phyloP scores from a whole-genome alignment of 192 early-diverging fungal genomes.

The Podila clonocystis region DNA sequence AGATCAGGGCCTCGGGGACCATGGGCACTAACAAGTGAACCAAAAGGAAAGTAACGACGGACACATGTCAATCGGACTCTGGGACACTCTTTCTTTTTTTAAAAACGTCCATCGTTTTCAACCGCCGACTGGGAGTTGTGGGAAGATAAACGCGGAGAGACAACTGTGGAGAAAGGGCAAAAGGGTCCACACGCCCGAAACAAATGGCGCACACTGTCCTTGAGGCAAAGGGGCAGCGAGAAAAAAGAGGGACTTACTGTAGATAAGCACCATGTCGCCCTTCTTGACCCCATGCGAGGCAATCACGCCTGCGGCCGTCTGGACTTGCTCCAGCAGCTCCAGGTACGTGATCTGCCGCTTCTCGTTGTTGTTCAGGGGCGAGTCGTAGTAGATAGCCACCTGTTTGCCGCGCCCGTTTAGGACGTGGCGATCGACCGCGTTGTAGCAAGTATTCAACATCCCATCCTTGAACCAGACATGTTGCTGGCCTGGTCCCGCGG shows the following conservation, averaged over 20 bases:
- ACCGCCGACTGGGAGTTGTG: no score
- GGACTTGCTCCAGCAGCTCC: constrained; percentile 75
- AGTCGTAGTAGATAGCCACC: constrained; percentile 80
- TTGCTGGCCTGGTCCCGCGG: constrained; percentile 29
- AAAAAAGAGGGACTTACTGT: no score
- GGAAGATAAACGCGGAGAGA: no score
- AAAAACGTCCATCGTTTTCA: not conserved
- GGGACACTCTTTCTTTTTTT: not conserved
- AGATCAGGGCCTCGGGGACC: constrained; percentile 82
- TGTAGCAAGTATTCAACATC: constrained; percentile 83
- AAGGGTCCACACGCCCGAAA: not conserved
- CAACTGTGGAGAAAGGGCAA: no score
- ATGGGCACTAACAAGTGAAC: constrained; percentile 59
- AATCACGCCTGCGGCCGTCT: constrained; percentile 73
- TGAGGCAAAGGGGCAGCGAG: no score
- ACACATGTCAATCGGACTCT: not conserved
- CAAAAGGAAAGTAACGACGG: not conserved
- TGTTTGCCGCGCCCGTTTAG: constrained; percentile 61
- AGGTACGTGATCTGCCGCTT: constrained; percentile 69
- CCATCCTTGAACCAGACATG: constrained; percentile 77
- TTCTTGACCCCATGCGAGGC: constrained; percentile 64
- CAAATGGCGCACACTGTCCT: not conserved
- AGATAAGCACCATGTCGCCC: constrained; percentile 83
- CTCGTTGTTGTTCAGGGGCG: constrained; percentile 68
- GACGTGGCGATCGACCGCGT: constrained; percentile 82